Evolutionary conservation across 2,329 filamentous ascomycete genomes (phyloP).

Genomic region (Leptographium procerum): DNA sequence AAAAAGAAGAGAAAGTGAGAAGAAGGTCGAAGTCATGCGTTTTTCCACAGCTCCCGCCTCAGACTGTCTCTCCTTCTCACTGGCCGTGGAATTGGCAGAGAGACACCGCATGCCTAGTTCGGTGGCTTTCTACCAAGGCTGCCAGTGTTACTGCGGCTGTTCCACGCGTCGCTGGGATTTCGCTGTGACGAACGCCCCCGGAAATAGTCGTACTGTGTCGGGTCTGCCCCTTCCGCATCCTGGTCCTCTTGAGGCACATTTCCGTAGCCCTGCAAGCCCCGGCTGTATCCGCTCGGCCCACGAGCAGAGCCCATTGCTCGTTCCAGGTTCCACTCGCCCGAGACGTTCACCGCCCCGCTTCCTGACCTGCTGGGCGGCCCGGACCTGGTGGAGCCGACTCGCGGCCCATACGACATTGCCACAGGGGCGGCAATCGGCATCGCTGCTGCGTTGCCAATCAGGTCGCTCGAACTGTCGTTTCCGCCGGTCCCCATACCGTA

Average conservation of each 20-base stretch:
- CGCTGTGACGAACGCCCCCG: conserved; percentile 23
- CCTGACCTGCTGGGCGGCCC: background rate
- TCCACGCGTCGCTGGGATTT: conserved; percentile 8
- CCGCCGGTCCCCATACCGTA: conserved; percentile 30
- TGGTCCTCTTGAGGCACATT: conserved; percentile 43
- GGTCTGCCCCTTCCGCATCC: conserved; percentile 25
- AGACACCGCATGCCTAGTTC: conserved; percentile 9
- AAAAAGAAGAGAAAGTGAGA: background rate
- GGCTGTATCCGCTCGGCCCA: conserved; percentile 41
- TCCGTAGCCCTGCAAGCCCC: conserved; percentile 48
- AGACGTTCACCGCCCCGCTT: background rate
- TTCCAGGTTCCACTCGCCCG: conserved; percentile 15
- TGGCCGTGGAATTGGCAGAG: background rate
- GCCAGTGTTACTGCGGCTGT: conserved; percentile 5
- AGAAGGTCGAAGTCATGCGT: background rate
- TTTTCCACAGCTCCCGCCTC: conserved; percentile 4
- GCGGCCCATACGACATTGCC: background rate
- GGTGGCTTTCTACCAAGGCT: conserved; percentile 4
- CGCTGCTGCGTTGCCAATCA: conserved; percentile 41
- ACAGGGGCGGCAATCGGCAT: conserved; percentile 29
- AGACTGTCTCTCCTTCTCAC: conserved; percentile 4
- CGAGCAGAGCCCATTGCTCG: conserved; percentile 21
- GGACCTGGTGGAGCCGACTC: background rate
- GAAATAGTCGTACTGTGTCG: conserved; percentile 47
- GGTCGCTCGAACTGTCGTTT: conserved; percentile 41